Evolutionary conservation across 768 basidiomycete species (phyloP).

Genomic region (Dendrothele bispora): DNA sequence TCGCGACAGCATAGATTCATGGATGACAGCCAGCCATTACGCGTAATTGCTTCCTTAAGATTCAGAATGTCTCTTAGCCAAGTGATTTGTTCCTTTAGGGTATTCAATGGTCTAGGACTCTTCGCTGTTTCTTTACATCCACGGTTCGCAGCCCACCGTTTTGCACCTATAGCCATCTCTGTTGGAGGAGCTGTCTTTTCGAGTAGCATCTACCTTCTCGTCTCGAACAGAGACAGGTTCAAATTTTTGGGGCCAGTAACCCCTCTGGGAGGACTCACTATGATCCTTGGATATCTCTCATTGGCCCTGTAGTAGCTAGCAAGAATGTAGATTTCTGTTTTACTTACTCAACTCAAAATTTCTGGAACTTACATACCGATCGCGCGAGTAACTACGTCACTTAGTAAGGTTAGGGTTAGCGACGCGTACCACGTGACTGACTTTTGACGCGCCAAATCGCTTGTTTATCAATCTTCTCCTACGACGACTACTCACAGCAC

Average conservation of each 20-base stretch:
- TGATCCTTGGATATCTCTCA: constrained; percentile 61
- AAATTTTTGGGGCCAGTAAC: constrained; percentile 63
- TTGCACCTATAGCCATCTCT: constrained; percentile 68
- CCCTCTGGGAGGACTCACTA: constrained; percentile 60
- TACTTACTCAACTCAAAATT: too few species aligned
- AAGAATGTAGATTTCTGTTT: too few species aligned
- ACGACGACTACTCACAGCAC: too few species aligned
- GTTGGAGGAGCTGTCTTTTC: constrained; percentile 61
- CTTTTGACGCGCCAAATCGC: too few species aligned
- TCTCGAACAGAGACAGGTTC: constrained; percentile 48
- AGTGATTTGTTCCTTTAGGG: constrained; percentile 33
- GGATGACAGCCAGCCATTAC: constrained; percentile 63
- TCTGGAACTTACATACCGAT: too few species aligned
- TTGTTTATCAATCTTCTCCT: too few species aligned
- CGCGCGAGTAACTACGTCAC: too few species aligned
- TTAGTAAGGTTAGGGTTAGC: too few species aligned
- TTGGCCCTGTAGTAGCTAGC: constrained; percentile 41
- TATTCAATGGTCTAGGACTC: constrained; percentile 69
- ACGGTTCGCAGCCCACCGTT: constrained; percentile 55
- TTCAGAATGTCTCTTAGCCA: constrained; percentile 12
- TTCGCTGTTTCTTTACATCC: constrained; percentile 64
- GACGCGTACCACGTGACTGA: too few species aligned
- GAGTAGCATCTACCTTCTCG: constrained; percentile 56
- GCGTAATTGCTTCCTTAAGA: constrained; percentile 38
- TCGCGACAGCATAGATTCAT: constrained; percentile 54